phyloP scores from a whole-genome alignment of 2,329 filamentous ascomycete species.

The Meredithiella fracta region DNA sequence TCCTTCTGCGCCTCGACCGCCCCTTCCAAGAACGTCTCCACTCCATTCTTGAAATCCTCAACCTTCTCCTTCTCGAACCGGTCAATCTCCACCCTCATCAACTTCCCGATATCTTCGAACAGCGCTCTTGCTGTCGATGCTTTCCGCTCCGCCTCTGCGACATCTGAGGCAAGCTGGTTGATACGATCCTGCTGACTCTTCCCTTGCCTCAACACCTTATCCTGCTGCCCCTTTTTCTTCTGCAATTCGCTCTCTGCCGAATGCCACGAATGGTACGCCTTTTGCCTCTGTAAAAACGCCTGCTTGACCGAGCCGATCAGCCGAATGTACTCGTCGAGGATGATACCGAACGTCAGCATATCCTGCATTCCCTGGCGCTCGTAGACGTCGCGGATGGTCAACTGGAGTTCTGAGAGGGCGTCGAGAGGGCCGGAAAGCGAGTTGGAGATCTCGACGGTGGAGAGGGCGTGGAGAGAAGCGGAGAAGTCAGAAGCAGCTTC shows the following conservation, averaged over 20 bases:
- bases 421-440: conserved; percentile 78
- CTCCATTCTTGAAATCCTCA: conserved; percentile 95
- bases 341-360: conserved; percentile 87
- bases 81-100: conserved; percentile 84
- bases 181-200: conserved; percentile 91
- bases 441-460: conserved; percentile 81
- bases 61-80: conserved; percentile 95
- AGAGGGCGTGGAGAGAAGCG: conserved; percentile 77
- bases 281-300: conserved; percentile 81
- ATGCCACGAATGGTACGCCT: conserved; percentile 91
- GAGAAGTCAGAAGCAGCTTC: conserved; percentile 91
- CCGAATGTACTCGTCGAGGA: conserved; percentile 95
- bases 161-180: conserved; percentile 81
- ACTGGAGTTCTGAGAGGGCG: conserved; percentile 78
- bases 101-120: conserved; percentile 92
- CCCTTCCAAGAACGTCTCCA: conserved; percentile 94
- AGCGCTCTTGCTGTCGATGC: conserved; percentile 77
- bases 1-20: conserved; percentile 98
- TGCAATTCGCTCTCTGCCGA: conserved; percentile 73
- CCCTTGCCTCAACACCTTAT: conserved; percentile 88
- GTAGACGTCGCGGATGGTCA: conserved; percentile 88
- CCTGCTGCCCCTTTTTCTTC: conserved; percentile 76
- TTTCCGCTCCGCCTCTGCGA: conserved; percentile 84
- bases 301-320: conserved; percentile 90
- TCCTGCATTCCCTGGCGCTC: conserved; percentile 95